Base-by-base conservation (phyloP, 2,329 filamentous ascomycete genomes). In the Sclerotinia nivalis region DNA sequence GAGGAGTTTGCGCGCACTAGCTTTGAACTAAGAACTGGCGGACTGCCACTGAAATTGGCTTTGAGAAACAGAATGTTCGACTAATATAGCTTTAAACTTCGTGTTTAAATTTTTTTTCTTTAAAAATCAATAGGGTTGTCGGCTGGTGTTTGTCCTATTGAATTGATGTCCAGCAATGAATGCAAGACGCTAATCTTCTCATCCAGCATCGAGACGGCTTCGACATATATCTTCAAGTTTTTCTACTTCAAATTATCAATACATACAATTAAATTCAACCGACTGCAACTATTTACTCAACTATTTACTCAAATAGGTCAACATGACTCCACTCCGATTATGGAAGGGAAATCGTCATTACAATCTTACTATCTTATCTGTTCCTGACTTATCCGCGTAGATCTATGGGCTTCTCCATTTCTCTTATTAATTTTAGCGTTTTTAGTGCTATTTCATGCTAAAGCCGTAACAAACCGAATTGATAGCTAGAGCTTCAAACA, bases 331-430 rank as follows among this genome's bases (percentile, higher is more conserved):
- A 20, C 45, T 64, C 60, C 60, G 60, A 50, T 64, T 20, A 20
- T 64, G 60, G 60, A 50, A 50, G 22, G 28, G 37, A 34, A 50
- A 25, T 25, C 22, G 37, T 49, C 18, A 13, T 28, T n/a, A 15
- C 20, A 22, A n/a, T 37, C 20, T 43, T 6, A n/a, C 15, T 12
- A 18, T 18, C 22, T 25, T 49, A 25, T 37, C 22, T 52, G 47
- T 40, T 64, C 45, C 60, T 64, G 60, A 52, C 60, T 64, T 64
- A 64, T 64, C 60, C 60, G 47, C 34, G 20, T n/a, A 52, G 60
- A 64, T 64, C 22, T 8, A 7, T 40, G 45, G 60, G 20, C 60
- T 37, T 18, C 40, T 60, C 58, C 58, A 60, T n/a, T n/a, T 28
- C 40, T 47, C 45, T 18, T 64, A 50, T 50, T 1, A 50, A 50